Evolutionary conservation across 768 basidiomycete species (phyloP), one percentile per base, ranked within the genome.

Genomic region (Suillus fuscotomentosus): DNA sequence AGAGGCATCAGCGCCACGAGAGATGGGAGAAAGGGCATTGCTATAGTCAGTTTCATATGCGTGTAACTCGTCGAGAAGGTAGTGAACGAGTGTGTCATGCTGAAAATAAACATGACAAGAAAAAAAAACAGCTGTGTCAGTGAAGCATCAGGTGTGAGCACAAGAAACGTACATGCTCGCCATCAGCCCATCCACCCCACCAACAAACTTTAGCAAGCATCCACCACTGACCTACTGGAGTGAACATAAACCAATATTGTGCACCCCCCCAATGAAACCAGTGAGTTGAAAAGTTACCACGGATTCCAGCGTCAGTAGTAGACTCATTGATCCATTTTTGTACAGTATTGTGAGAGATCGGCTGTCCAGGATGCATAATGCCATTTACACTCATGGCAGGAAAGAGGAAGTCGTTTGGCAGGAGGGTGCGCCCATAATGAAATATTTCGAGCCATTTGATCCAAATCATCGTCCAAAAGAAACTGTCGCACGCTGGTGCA

Each of bases 171-270:
- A 79, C 77, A 61, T 76, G 72, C 62, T 81, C 78, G 1, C 74
- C 73, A n/a, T 65, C 66, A n/a, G 77, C 78, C 78, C 80, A 80
- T 31, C 78, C 78, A 17, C 79, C 80, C 80, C 78, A 81, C 78
- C 78, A 81, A 1, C 71, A 66, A 3, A 80, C 71, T 2, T 50
- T 66, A 7, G 60, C 66, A n/a, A 81, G 67, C 0, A 75, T 72
- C 81, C 81, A 82, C 2, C 72, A 65, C 41, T 75, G 61, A 0
- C 73, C 73, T 5, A 73, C 14, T 0, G 76, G 48, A 27, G 48
- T 22, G 42, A 55, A 76, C 65, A 74, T 68, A 57, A 74, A 74
- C 5, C 68, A 65, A 60, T 74, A 73, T 45, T 74, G 75, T 45
- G 73, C 70, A 17, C 73, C 75, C 17, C 72, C 71, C 1, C 64